phyloP scores from a whole-genome alignment of 75 land plant genomes.

The Selaginella tamariscina region DNA sequence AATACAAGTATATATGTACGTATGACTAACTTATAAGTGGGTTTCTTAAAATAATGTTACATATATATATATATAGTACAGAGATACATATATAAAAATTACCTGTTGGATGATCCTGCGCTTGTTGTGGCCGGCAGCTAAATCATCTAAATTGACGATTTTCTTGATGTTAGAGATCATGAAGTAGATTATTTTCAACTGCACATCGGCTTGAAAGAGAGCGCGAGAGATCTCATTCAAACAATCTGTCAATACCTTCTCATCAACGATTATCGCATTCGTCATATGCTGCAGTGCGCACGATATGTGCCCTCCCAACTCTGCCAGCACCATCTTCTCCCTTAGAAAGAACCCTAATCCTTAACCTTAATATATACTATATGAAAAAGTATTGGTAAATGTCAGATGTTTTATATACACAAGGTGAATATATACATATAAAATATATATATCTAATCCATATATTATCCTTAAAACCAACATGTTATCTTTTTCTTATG shows the following conservation, averaged over 20 bases:
- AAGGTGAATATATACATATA: too few species aligned
- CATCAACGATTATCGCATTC: not conserved
- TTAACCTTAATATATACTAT: not conserved
- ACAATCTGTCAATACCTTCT: not conserved
- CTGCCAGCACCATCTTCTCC: constrained; percentile 2
- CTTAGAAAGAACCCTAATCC: not conserved
- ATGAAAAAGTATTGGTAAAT: too few species aligned
- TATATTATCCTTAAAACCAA: too few species aligned
- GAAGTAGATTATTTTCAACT: not conserved
- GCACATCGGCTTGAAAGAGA: constrained; percentile 6
- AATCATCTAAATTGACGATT: not conserved
- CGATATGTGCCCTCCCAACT: constrained; percentile 1
- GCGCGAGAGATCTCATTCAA: constrained; percentile 1
- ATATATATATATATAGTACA: too few species aligned
- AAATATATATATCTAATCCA: too few species aligned
- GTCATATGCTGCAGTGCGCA: not conserved
- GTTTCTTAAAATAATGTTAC: not conserved
- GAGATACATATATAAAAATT: too few species aligned
- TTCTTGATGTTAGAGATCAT: not conserved
- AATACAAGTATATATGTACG: too few species aligned
- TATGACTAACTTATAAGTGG: not conserved
- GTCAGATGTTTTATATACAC: too few species aligned
- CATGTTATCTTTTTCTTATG: too few species aligned
- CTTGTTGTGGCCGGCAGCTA: constrained; percentile 11
- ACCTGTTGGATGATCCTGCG: not conserved